A percentile compares a stretch with the other conserved stretches of the same genome.
Conservation (phyloP, 805 yeast genomes). For the Teunomyces kruisii region DNA sequence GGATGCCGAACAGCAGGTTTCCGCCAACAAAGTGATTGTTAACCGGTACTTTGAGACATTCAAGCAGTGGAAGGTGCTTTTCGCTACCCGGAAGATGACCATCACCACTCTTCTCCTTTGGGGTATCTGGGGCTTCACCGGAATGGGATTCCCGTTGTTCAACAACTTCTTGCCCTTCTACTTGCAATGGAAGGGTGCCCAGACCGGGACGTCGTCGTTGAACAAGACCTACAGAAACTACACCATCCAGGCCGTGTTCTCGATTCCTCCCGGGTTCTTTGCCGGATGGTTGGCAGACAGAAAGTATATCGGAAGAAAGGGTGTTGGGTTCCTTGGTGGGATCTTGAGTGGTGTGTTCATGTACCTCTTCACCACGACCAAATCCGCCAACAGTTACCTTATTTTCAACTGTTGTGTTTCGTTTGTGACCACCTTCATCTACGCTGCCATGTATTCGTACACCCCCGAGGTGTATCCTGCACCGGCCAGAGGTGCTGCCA, state of each 20-base stretch:
- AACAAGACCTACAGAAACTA: slow-evolving; percentile 3
- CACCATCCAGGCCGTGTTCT: slow-evolving; percentile 4
- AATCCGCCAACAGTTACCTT: slow-evolving; percentile 1
- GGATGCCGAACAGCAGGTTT: not conserved
- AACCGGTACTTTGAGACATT: slow-evolving; percentile 1
- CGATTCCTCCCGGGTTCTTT: slow-evolving; percentile 3
- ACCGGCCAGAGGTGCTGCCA: slow-evolving; percentile 11
- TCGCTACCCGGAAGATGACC: slow-evolving; percentile 2
- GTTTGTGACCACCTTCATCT: slow-evolving; percentile 5
- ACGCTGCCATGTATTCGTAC: slow-evolving; percentile 10
- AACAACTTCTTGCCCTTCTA: slow-evolving; percentile 5
- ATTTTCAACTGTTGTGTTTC: slow-evolving; percentile 4
- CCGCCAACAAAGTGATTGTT: not conserved
- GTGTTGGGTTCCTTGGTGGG: slow-evolving; percentile 5
- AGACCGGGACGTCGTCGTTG: not conserved
- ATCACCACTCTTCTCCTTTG: slow-evolving; percentile 3
- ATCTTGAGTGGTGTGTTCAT: slow-evolving; percentile 1
- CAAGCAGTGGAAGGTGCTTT: slow-evolving; percentile 3
- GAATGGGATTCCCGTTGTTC: slow-evolving; percentile 5
- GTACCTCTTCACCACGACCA: slow-evolving; percentile 4
- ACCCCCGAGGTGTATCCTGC: slow-evolving; percentile 13
- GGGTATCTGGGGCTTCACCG: slow-evolving; percentile 2
- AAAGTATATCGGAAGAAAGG: slow-evolving; percentile 3
- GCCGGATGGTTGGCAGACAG: slow-evolving; percentile 4
- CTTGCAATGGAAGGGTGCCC: slow-evolving; percentile 6